These are phyloP conservation scores for Sugiyamaella floridensis DNA, from an alignment of 805 yeast species.

Conservation along the genomic window DNA sequence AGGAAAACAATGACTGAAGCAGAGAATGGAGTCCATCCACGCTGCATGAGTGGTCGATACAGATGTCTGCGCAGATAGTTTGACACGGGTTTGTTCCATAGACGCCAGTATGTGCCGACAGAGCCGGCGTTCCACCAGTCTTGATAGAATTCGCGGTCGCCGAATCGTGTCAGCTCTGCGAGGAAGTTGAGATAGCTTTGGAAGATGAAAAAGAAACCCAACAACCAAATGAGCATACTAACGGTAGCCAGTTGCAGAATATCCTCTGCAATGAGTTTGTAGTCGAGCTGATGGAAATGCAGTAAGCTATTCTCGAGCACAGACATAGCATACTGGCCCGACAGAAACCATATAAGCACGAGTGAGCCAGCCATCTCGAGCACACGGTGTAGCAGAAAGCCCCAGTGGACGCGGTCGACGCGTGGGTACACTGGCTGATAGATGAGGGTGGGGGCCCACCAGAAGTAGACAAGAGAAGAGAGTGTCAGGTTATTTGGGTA, in stretches of 20 bases:
- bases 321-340: conserved; percentile 39
- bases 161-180: conserved; percentile 40
- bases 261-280: conserved; percentile 30
- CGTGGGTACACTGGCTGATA: conserved; percentile 45
- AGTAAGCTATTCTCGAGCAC: conserved; percentile 33
- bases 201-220: conserved; percentile 38
- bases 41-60: conserved; percentile 34
- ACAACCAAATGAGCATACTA: conserved; percentile 38
- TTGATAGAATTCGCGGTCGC: conserved; percentile 40
- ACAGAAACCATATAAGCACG: conserved; percentile 33
- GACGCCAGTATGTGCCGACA: conserved; percentile 41
- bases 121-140: conserved; percentile 50
- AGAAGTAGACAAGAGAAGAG: conserved; percentile 33
- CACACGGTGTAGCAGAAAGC: conserved; percentile 30
- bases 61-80: conserved; percentile 39
- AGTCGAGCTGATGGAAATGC: conserved; percentile 24
- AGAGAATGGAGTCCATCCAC: conserved; percentile 27
- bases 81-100: conserved; percentile 41
- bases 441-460: conserved; percentile 43
- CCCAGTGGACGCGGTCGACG: conserved; percentile 26
- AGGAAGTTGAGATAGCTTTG: conserved; percentile 37
- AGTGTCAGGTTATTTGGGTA: conserved; percentile 39
- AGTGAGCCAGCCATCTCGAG: conserved; percentile 33
- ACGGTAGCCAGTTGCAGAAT: conserved; percentile 35
- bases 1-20: conserved; percentile 36